Evolutionary conservation across 352 stramenopile species (phyloP).

Genomic region (Plasmopara viticola): DNA sequence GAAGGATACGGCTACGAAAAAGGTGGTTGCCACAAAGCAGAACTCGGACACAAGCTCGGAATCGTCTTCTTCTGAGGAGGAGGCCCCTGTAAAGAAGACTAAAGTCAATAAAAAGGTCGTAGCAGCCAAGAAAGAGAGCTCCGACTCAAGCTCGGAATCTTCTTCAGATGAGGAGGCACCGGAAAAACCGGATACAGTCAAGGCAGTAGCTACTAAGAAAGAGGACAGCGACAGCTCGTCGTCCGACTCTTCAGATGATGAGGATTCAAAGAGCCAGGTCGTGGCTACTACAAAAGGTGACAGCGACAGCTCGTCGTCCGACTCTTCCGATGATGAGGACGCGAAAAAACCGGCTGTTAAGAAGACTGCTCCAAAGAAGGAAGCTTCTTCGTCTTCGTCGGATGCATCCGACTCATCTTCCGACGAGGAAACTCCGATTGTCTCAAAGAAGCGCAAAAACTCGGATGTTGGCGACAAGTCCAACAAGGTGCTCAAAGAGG

Average conservation of each 20-base stretch:
- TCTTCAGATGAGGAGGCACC: slow-evolving; percentile 33
- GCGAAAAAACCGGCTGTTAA: slow-evolving; percentile 29
- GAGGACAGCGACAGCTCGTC: slow-evolving; percentile 18
- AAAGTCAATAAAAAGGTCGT: slow-evolving; percentile 27
- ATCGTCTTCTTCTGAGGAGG: slow-evolving; percentile 18
- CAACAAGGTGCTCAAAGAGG: slow-evolving; percentile 73
- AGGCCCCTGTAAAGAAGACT: slow-evolving; percentile 32
- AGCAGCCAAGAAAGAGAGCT: slow-evolving; percentile 7
- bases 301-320: slow-evolving; percentile 31
- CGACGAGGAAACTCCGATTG: slow-evolving; percentile 62
- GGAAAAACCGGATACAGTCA: slow-evolving; percentile 16
- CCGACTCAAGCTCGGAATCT: slow-evolving; percentile 30
- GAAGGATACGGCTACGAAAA: neutral
- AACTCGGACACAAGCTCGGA: slow-evolving; percentile 39
- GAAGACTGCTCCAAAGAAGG: slow-evolving; percentile 31
- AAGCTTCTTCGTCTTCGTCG: slow-evolving; percentile 31
- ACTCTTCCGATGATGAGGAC: slow-evolving; percentile 36
- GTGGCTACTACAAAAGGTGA: slow-evolving; percentile 24
- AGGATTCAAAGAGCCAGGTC: slow-evolving; percentile 5
- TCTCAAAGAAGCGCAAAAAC: slow-evolving; percentile 82
- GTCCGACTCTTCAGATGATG: slow-evolving; percentile 35
- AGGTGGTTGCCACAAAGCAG: slow-evolving; percentile 2
- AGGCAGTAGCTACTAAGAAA: slow-evolving; percentile 32
- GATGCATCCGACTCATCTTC: slow-evolving; percentile 50
- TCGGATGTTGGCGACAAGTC: slow-evolving; percentile 52